Evolutionary conservation across 225 moss, liverwort and hornwort species (phyloP).

Genomic region (Climacium dendroides): DNA sequence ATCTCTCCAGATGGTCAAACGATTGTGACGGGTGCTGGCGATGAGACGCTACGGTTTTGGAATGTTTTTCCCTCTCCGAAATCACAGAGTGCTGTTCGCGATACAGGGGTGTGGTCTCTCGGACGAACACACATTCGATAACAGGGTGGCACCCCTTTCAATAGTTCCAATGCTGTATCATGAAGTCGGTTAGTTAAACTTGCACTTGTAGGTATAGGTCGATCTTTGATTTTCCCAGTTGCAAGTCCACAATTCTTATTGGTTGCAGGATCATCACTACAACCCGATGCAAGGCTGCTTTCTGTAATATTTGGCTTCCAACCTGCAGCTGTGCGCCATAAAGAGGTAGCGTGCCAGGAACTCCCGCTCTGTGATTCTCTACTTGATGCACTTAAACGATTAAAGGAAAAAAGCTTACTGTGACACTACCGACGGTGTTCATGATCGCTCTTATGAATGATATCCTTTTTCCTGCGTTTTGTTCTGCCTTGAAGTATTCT

Average conservation of each 20-base stretch:
- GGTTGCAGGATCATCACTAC: slow-evolving; percentile 4
- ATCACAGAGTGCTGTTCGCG: slow-evolving; percentile 81
- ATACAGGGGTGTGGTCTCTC: slow-evolving; percentile 87
- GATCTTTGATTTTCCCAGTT: background rate
- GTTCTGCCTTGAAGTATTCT: background rate
- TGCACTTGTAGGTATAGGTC: background rate
- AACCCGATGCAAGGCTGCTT: slow-evolving; percentile 22
- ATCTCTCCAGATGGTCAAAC: slow-evolving; percentile 95
- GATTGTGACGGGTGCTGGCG: slow-evolving; percentile 87
- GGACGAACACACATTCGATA: slow-evolving; percentile 90
- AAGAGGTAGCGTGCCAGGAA: slow-evolving; percentile 9
- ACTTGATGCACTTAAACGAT: background rate
- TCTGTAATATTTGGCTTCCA: slow-evolving; percentile 27
- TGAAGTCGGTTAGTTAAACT: background rate
- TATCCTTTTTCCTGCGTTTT: background rate
- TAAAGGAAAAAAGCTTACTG: background rate
- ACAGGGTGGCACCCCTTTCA: background rate
- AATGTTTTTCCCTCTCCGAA: slow-evolving; percentile 94
- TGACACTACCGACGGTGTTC: background rate
- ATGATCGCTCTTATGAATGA: background rate
- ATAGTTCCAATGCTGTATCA: slow-evolving; percentile 13
- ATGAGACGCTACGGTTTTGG: slow-evolving; percentile 91
- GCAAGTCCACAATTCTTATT: slow-evolving; percentile 10
- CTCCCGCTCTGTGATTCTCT: background rate
- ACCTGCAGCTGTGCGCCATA: slow-evolving; percentile 21